Evolutionary conservation across 2,329 filamentous ascomycete species (phyloP).

Genomic region (Pyrenophora tritici-repentis): DNA sequence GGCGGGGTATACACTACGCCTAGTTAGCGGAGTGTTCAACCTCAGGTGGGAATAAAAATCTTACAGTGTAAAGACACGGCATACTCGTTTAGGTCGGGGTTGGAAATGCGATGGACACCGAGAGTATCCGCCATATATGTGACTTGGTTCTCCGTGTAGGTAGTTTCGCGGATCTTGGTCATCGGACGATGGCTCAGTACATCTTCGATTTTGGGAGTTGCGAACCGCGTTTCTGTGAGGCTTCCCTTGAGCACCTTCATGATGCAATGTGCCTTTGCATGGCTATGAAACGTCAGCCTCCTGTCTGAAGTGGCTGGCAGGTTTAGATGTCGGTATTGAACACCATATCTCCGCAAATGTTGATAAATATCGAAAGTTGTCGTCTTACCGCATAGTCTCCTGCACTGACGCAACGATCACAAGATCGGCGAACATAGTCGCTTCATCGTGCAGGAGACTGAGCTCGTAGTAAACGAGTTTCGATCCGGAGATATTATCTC

Average conservation of each 20-base stretch:
- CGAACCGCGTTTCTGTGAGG: slow-evolving; percentile 80
- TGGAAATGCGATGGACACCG: slow-evolving; percentile 81
- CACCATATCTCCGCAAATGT: background rate
- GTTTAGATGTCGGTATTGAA: background rate
- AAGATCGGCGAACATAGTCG: slow-evolving; percentile 35
- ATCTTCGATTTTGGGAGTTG: slow-evolving; percentile 64
- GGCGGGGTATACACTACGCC: slow-evolving; percentile 77
- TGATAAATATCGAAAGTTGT: slow-evolving; percentile 7
- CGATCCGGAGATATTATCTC: background rate
- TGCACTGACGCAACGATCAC: slow-evolving; percentile 37
- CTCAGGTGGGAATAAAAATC: slow-evolving; percentile 30
- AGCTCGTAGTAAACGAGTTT: slow-evolving; percentile 1
- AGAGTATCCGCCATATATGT: slow-evolving; percentile 91
- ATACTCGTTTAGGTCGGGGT: slow-evolving; percentile 70
- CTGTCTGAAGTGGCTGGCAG: background rate
- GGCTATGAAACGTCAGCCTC: slow-evolving; percentile 30
- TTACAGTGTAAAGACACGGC: slow-evolving; percentile 81
- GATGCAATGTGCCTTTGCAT: slow-evolving; percentile 80
- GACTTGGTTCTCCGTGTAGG: slow-evolving; percentile 72
- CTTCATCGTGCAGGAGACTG: slow-evolving; percentile 38
- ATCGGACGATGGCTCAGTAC: slow-evolving; percentile 60
- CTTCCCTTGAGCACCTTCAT: slow-evolving; percentile 85
- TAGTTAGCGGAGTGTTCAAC: slow-evolving; percentile 3
- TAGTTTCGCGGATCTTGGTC: slow-evolving; percentile 67
- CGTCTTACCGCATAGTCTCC: slow-evolving; percentile 35